Conservation (phyloP, 2,329 filamentous ascomycete species). For the Sclerotiophoma versabilis region DNA sequence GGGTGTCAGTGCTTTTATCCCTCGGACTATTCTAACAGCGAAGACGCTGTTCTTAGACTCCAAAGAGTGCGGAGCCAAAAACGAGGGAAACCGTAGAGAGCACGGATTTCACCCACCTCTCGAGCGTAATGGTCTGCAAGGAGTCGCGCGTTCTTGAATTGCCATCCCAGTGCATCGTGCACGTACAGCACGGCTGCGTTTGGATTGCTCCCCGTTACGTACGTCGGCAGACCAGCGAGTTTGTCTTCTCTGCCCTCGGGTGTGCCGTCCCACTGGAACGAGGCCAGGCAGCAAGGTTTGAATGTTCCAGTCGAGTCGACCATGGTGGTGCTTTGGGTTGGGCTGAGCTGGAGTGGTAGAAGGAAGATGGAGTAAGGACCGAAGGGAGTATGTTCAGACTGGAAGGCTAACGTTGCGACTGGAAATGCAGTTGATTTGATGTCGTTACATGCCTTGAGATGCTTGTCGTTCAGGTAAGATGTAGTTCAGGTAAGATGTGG, state of each 20-base stretch:
- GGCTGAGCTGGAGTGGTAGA: not conserved
- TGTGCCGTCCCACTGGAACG: constrained; percentile 46
- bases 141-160: constrained; percentile 52
- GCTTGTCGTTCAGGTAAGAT: too few relatives aligned
- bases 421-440: too few relatives aligned
- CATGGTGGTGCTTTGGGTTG: not conserved
- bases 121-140: constrained; percentile 55
- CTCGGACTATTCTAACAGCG: too few relatives aligned
- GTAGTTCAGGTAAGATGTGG: too few relatives aligned
- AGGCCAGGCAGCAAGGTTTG: constrained; percentile 36
- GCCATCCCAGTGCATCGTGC: constrained; percentile 53
- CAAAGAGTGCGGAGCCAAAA: too few relatives aligned
- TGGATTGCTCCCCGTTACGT: constrained; percentile 47
- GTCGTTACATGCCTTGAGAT: too few relatives aligned
- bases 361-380: too few relatives aligned
- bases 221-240: constrained; percentile 47
- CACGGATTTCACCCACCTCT: constrained; percentile 12
- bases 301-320: constrained; percentile 6
- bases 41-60: too few relatives aligned
- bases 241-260: constrained; percentile 40
- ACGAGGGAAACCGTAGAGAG: too few relatives aligned
- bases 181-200: constrained; percentile 51
- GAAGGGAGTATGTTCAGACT: too few relatives aligned
- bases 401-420: too few relatives aligned
- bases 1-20: not conserved